These are phyloP conservation scores for Penicillium crystallinum DNA, from an alignment of 495 filamentous ascomycete genomes.

Conservation along the genomic window DNA sequence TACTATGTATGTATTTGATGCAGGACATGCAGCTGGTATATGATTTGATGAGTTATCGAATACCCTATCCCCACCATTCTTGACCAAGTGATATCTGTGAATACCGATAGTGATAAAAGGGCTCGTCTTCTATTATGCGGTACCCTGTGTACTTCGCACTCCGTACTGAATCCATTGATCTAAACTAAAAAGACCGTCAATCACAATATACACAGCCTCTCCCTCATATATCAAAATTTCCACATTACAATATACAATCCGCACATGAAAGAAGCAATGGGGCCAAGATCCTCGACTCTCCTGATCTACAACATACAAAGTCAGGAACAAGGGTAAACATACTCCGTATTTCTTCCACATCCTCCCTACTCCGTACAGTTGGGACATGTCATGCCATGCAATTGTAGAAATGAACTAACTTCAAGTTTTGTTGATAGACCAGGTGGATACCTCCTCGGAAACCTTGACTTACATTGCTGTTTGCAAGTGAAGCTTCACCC, in stretches of 20 bases:
- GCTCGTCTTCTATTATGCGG: too few species aligned
- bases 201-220: too few species aligned
- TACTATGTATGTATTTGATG: too few species aligned
- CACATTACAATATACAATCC: background rate
- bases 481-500: slow-evolving; percentile 5
- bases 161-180: background rate
- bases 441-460: background rate
- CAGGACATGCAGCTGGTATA: slow-evolving; percentile 1
- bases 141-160: too few species aligned
- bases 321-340: slow-evolving; percentile 11
- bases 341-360: too few species aligned
- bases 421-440: slow-evolving; percentile 5
- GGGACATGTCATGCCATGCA: slow-evolving; percentile 11
- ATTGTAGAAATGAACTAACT: slow-evolving; percentile 5
- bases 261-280: slow-evolving; percentile 7
- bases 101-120: too few species aligned
- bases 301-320: background rate
- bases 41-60: background rate
- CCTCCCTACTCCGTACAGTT: background rate
- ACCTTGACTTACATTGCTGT: background rate
- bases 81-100: too few species aligned
- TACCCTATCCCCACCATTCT: background rate
- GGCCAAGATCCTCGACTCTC: background rate
- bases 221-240: background rate
- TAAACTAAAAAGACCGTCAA: too few species aligned